These are phyloP conservation scores for Metarhizium humberi DNA, from an alignment of 2,329 filamentous ascomycete genomes.

Conservation along the genomic window DNA sequence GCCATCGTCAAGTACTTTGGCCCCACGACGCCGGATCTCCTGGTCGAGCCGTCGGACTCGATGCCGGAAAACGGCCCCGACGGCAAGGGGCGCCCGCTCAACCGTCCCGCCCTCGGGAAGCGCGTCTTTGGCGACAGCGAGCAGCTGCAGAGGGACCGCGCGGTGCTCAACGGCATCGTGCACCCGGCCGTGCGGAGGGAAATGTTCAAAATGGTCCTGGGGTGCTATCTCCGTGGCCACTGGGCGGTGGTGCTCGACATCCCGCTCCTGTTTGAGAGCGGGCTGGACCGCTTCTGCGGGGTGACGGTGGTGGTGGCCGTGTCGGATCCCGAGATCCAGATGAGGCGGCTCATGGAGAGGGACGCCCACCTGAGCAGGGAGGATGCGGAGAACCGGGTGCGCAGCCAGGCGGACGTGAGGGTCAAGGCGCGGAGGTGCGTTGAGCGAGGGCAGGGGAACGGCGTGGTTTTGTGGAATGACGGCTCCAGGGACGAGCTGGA, in stretches of 20 bases:
- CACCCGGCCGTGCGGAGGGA: conserved; percentile 81
- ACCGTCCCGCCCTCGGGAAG: conserved; percentile 74
- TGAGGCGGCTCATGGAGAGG: conserved; percentile 63
- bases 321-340: conserved; percentile 69
- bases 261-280: conserved; percentile 82
- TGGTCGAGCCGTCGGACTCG: conserved; percentile 49
- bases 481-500: conserved; percentile 60
- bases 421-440: conserved; percentile 72
- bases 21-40: conserved; percentile 74
- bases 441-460: conserved; percentile 52
- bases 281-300: conserved; percentile 77
- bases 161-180: conserved; percentile 78
- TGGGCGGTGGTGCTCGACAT: conserved; percentile 93
- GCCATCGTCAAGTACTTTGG: conserved; percentile 76
- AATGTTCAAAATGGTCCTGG: conserved; percentile 68
- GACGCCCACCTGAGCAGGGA: conserved; percentile 73
- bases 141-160: conserved; percentile 61
- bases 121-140: conserved; percentile 77
- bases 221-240: conserved; percentile 61
- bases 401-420: conserved; percentile 76
- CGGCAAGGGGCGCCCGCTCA: conserved; percentile 64
- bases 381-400: conserved; percentile 79
- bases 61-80: conserved; percentile 44
- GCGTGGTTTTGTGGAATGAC: conserved; percentile 89
- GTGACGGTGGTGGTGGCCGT: conserved; percentile 83